Conservation (phyloP, 164 flowering plant genomes). For the Tetrastigma voinierianum region DNA sequence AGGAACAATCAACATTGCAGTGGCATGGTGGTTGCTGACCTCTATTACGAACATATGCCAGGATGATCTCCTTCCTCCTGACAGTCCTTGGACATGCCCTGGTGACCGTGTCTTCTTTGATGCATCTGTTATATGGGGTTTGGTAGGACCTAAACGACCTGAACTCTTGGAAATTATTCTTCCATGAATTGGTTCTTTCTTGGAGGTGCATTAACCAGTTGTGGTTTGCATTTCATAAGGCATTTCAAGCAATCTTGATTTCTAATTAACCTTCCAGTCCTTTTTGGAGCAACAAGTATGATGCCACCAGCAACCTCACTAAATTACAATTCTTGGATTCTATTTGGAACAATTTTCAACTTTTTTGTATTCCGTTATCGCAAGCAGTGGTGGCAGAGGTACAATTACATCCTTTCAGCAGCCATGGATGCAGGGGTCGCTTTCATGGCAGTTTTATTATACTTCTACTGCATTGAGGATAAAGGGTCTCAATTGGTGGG, state of each 20-base stretch:
- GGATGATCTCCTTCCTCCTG: conserved; percentile 48
- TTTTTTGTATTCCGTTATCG: conserved; percentile 74
- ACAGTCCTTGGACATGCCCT: conserved; percentile 84
- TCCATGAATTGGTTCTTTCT: conserved; percentile 92
- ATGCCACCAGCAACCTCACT: conserved; percentile 91
- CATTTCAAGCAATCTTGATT: conserved; percentile 83
- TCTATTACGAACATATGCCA: conserved; percentile 59
- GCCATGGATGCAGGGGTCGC: conserved; percentile 93
- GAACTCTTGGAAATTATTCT: conserved; percentile 57
- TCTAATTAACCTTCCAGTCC: conserved; percentile 82
- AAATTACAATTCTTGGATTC: conserved; percentile 79
- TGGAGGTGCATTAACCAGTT: conserved; percentile 70
- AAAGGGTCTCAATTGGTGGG: conserved; percentile 72
- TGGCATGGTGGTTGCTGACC: conserved; percentile 63
- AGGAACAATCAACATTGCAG: conserved; percentile 58
- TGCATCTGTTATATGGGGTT: conserved; percentile 95
- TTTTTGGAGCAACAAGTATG: conserved; percentile 71
- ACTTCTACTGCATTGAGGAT: conserved; percentile 57
- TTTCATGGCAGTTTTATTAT: conserved; percentile 75
- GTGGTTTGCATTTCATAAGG: conserved; percentile 73
- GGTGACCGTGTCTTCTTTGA: conserved; percentile 84
- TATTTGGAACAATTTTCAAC: conserved; percentile 82
- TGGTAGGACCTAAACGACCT: conserved; percentile 80
- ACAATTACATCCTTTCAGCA: conserved; percentile 86
- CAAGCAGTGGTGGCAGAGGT: conserved; percentile 90